Evolutionary conservation across 176 grass and related monocot species (phyloP), one percentile per base, ranked within the genome.

Genomic region (Coix lacrymajobi): DNA sequence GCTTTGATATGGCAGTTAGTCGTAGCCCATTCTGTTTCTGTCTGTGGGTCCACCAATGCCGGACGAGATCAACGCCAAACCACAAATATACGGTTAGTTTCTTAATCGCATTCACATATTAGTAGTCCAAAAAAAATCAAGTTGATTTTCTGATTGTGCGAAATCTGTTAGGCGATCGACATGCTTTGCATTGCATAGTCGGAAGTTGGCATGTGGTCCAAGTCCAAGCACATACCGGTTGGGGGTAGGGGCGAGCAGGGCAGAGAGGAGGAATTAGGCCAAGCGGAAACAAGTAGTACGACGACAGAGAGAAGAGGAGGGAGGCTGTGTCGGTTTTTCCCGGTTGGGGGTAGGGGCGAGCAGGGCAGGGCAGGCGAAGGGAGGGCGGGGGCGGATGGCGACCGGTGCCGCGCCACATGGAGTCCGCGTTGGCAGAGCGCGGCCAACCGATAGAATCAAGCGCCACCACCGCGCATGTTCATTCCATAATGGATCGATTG

Each of bases 381-480:
- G 41, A 24, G 22, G 82, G 67, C 61, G 14, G 69, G 37, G 54
- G 83, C 30, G 46, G 83, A 22, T 58, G 82, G 46, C 52, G 46
- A 69, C 39, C 11, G 48, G n/a, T 30, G 73, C 36, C 3, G 62
- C 66, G 67, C 82, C 87, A 85, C 87, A 85, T 85, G 83, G 82
- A 56, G 78, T 6, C 63, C 49, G 44, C 79, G 83, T 15, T 89
- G 71, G 77, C 77, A 14, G 17, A 32, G 62, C 70, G 4, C 24
- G 78, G 13, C 78, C 77, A 34, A 17, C 63, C 49, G 77, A 67
- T 5, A 60, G 56, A 48, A 87, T 34, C 78, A 41, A 38, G 44
- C 68, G 45, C 10, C n/a, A 38, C 41, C 41, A 46, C 80, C 63
- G 71, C 31, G 66, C 60, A 78, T 57, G 63, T 74, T 72, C 56